A percentile compares a stretch with the other conserved stretches of the same genome.
Conservation (phyloP, 2,329 filamentous ascomycete species). For the Colletotrichum nymphaeae region DNA sequence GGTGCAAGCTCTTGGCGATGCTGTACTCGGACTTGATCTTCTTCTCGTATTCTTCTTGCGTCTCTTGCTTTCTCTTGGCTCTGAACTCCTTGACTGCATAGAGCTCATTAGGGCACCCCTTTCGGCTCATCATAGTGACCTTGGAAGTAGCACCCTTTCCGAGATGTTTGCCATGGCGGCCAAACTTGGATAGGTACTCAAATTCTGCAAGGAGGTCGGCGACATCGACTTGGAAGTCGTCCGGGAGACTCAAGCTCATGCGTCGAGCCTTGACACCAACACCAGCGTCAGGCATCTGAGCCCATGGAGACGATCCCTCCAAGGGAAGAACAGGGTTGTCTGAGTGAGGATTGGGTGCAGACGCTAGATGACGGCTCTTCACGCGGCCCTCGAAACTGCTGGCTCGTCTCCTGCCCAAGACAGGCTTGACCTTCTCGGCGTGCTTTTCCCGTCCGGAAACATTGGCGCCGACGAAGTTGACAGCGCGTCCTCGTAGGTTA, state of each 20-base stretch:
- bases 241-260: conserved; percentile 78
- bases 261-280: conserved; percentile 83
- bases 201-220: conserved; percentile 77
- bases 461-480: conserved; percentile 57
- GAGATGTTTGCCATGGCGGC: conserved; percentile 78
- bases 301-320: conserved; percentile 63
- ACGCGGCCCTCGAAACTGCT: conserved; percentile 60
- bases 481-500: conserved; percentile 57
- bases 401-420: conserved; percentile 49
- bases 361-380: conserved; percentile 42
- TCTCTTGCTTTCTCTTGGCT: conserved; percentile 76
- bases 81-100: conserved; percentile 93
- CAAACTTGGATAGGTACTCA: conserved; percentile 76
- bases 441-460: conserved; percentile 40
- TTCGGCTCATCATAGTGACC: conserved; percentile 83
- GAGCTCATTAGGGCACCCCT: conserved; percentile 71
- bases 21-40: conserved; percentile 94
- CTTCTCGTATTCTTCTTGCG: conserved; percentile 80
- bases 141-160: conserved; percentile 87
- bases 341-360: conserved; percentile 31
- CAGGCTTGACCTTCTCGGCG: conserved; percentile 39
- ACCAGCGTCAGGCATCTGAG: conserved; percentile 74
- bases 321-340: conserved; percentile 45
- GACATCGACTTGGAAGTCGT: conserved; percentile 79
- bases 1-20: conserved; percentile 85